Evolutionary conservation across 257 asterid species (phyloP).

Genomic region (Verbena officinalis): DNA sequence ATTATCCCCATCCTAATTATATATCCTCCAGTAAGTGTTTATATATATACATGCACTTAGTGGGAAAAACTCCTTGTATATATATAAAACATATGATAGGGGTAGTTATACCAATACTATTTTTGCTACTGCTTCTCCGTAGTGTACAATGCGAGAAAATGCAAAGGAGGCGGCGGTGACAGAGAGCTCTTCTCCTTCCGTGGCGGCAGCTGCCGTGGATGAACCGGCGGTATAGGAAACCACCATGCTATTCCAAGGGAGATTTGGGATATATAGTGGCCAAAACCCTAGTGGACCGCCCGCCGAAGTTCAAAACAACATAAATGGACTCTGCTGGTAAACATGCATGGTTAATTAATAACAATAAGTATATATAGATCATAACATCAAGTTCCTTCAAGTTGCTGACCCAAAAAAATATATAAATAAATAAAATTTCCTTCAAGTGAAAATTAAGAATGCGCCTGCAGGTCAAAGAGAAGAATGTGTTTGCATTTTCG

Average conservation of each 20-base stretch:
- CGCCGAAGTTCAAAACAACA: slow-evolving; percentile 4
- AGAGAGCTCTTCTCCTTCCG: not conserved
- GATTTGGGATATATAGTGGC: slow-evolving; percentile 43
- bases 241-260: slow-evolving; percentile 55
- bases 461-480: too few species aligned
- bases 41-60: not conserved
- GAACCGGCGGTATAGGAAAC: slow-evolving; percentile 34
- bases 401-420: too few species aligned
- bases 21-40: not conserved
- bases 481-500: too few species aligned
- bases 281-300: slow-evolving; percentile 25
- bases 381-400: not conserved
- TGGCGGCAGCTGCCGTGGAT: not conserved
- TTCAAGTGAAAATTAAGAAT: too few species aligned
- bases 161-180: not conserved
- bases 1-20: too few species aligned
- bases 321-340: not conserved
- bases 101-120: not conserved
- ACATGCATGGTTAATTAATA: slow-evolving; percentile 9
- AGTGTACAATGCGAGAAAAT: not conserved
- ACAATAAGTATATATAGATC: too few species aligned
- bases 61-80: not conserved
- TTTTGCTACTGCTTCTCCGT: slow-evolving; percentile 18
- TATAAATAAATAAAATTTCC: too few species aligned
- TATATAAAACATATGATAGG: slow-evolving; percentile 1